A percentile compares a stretch with the other conserved stretches of the same genome.
phyloP scores from a whole-genome alignment of 495 filamentous ascomycete genomes.

The Aspergillus olivimuriae region DNA sequence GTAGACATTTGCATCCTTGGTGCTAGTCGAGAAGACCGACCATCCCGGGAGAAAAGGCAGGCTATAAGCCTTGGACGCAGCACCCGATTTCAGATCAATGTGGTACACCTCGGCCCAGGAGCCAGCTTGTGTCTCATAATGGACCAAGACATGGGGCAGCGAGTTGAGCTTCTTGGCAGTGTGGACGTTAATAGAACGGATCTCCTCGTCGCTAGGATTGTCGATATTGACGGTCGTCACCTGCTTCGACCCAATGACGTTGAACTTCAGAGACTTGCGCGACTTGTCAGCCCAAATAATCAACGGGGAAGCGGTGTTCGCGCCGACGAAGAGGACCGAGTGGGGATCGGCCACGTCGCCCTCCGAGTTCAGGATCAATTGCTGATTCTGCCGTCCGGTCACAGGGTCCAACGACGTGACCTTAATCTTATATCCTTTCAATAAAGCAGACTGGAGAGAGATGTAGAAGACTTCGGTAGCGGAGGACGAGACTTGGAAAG shows the following conservation, averaged over 20 bases:
- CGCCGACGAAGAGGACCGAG: constrained; percentile 72
- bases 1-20: constrained; percentile 72
- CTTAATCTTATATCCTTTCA: constrained; percentile 65
- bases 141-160: constrained; percentile 74
- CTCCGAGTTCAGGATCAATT: constrained; percentile 64
- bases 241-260: constrained; percentile 70
- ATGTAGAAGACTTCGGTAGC: constrained; percentile 69
- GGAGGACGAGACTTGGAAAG: constrained; percentile 75
- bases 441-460: constrained; percentile 59
- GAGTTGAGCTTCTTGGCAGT: constrained; percentile 64
- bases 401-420: constrained; percentile 64
- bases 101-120: constrained; percentile 86
- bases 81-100: constrained; percentile 59
- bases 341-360: constrained; percentile 59
- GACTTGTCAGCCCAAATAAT: constrained; percentile 75
- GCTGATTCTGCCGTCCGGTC: constrained; percentile 60
- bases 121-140: constrained; percentile 62
- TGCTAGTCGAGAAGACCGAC: constrained; percentile 75
- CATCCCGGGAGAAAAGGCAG: constrained; percentile 61
- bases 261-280: constrained; percentile 64
- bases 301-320: constrained; percentile 75
- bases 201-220: constrained; percentile 47
- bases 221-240: constrained; percentile 44
- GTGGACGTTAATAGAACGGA: constrained; percentile 64
- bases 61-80: constrained; percentile 65